phyloP scores from a whole-genome alignment of 2,329 filamentous ascomycete genomes.

The Colletotrichum trifolii region DNA sequence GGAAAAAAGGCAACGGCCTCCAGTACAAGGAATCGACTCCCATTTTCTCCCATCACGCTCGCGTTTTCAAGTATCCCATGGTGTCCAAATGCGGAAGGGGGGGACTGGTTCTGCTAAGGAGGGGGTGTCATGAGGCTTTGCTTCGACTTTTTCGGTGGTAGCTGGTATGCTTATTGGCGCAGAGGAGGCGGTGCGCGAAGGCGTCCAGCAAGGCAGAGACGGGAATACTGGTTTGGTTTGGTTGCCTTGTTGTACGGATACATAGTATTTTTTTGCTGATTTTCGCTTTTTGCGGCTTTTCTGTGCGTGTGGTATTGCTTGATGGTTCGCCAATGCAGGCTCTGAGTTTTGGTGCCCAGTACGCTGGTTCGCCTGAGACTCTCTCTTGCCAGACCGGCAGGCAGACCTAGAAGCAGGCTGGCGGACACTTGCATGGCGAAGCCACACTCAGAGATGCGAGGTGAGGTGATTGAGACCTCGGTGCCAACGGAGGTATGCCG shows the following conservation, averaged over 20 bases:
- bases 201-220: conserved; percentile 33
- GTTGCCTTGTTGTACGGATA: background rate
- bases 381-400: background rate
- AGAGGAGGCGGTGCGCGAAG: conserved; percentile 26
- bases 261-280: conserved; percentile 22
- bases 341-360: conserved; percentile 11
- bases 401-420: conserved; percentile 8
- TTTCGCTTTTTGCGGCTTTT: conserved; percentile 2
- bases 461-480: conserved; percentile 11
- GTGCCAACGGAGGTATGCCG: background rate
- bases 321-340: conserved; percentile 29
- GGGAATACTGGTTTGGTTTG: conserved; percentile 13
- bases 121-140: conserved; percentile 18
- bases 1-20: conserved; percentile 27
- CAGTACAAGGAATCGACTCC: conserved; percentile 22
- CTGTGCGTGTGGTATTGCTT: conserved; percentile 2
- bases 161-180: conserved; percentile 18
- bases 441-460: conserved; percentile 6
- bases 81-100: conserved; percentile 6
- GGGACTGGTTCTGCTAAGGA: background rate
- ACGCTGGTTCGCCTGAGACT: conserved; percentile 25
- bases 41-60: conserved; percentile 23
- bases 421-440: conserved; percentile 9
- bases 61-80: conserved; percentile 14
- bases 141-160: conserved; percentile 26